phyloP scores from a whole-genome alignment of 2,329 filamentous ascomycete genomes.

The Ustulina deusta region DNA sequence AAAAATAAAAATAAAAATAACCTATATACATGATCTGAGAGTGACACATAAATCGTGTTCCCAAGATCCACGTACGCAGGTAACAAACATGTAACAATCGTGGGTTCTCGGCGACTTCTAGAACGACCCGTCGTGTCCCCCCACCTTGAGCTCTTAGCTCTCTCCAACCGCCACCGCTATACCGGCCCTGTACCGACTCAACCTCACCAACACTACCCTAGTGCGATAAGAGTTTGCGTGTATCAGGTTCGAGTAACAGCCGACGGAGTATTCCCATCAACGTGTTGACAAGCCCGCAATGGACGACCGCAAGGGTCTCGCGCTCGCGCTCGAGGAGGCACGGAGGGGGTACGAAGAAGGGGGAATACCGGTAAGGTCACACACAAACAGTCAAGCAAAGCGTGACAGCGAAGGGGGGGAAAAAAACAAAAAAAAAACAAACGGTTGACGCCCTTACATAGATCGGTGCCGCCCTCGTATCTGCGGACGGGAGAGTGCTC shows the following conservation, averaged over 20 bases:
- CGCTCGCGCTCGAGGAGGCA: conserved; percentile 62
- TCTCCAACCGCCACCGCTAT: conserved; percentile 1
- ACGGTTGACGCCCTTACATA: conserved; percentile 40
- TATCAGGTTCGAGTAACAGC: background rate
- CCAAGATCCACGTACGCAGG: background rate
- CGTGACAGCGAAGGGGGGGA: background rate
- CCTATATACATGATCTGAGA: background rate
- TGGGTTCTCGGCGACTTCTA: conserved; percentile 7
- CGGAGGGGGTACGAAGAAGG: conserved; percentile 59
- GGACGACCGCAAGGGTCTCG: conserved; percentile 58
- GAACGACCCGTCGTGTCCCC: conserved; percentile 10
- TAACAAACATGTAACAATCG: conserved; percentile 1
- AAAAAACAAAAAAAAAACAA: background rate
- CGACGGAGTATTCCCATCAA: background rate
- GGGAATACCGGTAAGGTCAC: conserved; percentile 59
- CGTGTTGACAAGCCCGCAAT: conserved; percentile 42
- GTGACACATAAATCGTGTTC: background rate
- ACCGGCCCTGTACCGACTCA: background rate
- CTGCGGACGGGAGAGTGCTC: conserved; percentile 75
- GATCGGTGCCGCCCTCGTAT: conserved; percentile 71
- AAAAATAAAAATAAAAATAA: background rate
- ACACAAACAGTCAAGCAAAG: background rate
- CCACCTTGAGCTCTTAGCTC: conserved; percentile 17
- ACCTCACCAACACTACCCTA: background rate
- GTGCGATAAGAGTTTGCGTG: background rate